These are phyloP conservation scores for Arthrobotrys megalospora DNA, from an alignment of 2,329 filamentous ascomycete species.

Conservation along the genomic window DNA sequence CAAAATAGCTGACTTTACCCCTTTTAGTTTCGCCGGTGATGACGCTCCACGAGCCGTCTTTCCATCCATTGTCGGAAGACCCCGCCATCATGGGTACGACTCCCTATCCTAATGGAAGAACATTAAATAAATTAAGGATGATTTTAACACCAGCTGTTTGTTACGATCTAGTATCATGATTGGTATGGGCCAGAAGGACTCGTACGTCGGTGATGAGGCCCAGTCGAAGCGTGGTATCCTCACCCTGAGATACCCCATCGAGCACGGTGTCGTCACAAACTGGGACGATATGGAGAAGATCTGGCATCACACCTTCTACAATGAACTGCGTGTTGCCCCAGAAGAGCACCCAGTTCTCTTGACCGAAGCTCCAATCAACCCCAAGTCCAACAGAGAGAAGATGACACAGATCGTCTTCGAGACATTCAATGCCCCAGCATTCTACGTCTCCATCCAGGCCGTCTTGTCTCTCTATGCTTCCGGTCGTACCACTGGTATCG, in stretches of 20 bases:
- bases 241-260: conserved; percentile 98
- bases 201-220: conserved; percentile 99
- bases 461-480: conserved; percentile 99
- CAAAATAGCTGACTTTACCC: conserved; percentile 38
- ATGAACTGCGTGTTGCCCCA: conserved; percentile 99
- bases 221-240: conserved; percentile 99
- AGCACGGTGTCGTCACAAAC: conserved; percentile 99
- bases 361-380: conserved; percentile 99
- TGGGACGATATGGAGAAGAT: conserved; percentile 99
- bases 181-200: conserved; percentile 99
- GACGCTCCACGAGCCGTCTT: conserved; percentile 99
- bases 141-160: conserved; percentile 62
- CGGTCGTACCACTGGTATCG: conserved; percentile 99
- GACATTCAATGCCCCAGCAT: conserved; percentile 99
- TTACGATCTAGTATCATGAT: conserved; percentile 90
- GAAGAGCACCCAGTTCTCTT: conserved; percentile 99
- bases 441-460: conserved; percentile 99
- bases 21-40: conserved; percentile 92
- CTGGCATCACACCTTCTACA: conserved; percentile 99
- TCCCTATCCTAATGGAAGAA: conserved; percentile 60
- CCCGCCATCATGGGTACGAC: conserved; percentile 99
- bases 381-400: conserved; percentile 99
- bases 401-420: conserved; percentile 99
- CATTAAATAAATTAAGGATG: conserved; percentile 11
- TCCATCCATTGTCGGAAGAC: conserved; percentile 99